Evolutionary conservation across 495 filamentous ascomycete genomes (phyloP), one percentile per base, ranked within the genome.

Genomic region (Aspergillus taichungensis): DNA sequence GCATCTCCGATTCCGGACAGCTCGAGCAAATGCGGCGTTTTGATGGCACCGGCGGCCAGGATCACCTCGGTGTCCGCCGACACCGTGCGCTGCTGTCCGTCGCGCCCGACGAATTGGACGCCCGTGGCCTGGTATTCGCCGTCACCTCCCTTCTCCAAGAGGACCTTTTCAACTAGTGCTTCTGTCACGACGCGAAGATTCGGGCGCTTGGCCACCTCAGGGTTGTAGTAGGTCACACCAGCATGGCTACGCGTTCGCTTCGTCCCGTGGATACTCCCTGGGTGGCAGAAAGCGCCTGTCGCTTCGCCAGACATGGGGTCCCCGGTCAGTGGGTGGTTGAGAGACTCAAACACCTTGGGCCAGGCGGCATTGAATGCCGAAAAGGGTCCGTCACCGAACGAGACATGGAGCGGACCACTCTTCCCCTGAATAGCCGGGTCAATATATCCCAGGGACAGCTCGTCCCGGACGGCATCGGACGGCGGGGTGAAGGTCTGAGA

Each of bases 1-100:
- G 14, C 31, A 27, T 40, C 42, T 6, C 78, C 77, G 31, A 82
- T 54, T 11, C 79, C 78, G 0, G 78, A 82, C 1, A 76, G 64
- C 49, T 82, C 76, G 6, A 82, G 65, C 8, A 49, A 14, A 14
- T 49, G 47, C 6, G 47, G 47, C 7, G 35, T 38, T 9, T 49
- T 37, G 13, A 44, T n/a, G 13, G 39, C 34, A 5, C 47, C 18
- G n/a, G 43, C 30, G 42, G 31, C 45, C 62, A 35, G 58, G 27
- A 79, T 67, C 29, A 77, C 58, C 40, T 79, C 75, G n/a, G 42
- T 18, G 13, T 9, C 31, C 11, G 42, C 42, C 3, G 31, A 11
- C 8, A 44, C 18, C 3, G 42, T 36, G 8, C 33, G 42, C 13
- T 11, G 42, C 5, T 18, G 18, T 8, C 42, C 42, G 32, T 44